phyloP scores from a whole-genome alignment of 2,329 filamentous ascomycete species.

The Sordariomycetes sp. region DNA sequence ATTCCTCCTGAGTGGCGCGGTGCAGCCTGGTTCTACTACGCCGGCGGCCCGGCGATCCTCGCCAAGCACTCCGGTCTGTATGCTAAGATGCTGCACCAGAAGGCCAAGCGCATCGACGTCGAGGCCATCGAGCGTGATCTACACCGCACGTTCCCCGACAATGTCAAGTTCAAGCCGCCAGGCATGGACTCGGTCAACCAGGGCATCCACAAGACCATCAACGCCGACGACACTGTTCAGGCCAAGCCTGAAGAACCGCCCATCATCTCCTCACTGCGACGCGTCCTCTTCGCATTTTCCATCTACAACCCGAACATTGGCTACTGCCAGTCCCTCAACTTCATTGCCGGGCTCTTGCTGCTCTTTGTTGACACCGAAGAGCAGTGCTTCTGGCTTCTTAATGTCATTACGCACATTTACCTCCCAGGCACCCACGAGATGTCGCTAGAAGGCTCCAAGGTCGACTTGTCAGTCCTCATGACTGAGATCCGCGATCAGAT shows the following conservation, averaged over 20 bases:
- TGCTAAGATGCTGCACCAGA: constrained; percentile 53
- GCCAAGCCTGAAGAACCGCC: constrained; percentile 50
- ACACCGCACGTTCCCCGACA: constrained; percentile 91
- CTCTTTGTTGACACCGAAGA: constrained; percentile 84
- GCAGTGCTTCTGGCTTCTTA: constrained; percentile 85
- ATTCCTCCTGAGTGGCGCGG: constrained; percentile 91
- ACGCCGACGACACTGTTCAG: constrained; percentile 8
- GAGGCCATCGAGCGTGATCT: constrained; percentile 92
- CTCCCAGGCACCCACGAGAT: constrained; percentile 88
- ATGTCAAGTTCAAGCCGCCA: constrained; percentile 73
- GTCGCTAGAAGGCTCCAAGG: constrained; percentile 83
- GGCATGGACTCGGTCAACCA: constrained; percentile 26
- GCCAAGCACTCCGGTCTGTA: constrained; percentile 72
- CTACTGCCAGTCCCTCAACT: constrained; percentile 94
- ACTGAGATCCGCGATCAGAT: constrained; percentile 72
- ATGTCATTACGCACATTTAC: constrained; percentile 82
- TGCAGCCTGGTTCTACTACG: constrained; percentile 96
- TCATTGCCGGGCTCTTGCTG: constrained; percentile 80
- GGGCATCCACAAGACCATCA: constrained; percentile 8
- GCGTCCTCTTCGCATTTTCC: constrained; percentile 82
- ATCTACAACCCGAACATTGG: constrained; percentile 86
- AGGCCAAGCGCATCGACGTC: constrained; percentile 62
- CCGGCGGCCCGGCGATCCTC: constrained; percentile 73
- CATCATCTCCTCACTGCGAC: constrained; percentile 72
- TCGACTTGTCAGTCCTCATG: constrained; percentile 92